phyloP scores from a whole-genome alignment of 768 basidiomycete genomes.

The Boletales sp. region DNA sequence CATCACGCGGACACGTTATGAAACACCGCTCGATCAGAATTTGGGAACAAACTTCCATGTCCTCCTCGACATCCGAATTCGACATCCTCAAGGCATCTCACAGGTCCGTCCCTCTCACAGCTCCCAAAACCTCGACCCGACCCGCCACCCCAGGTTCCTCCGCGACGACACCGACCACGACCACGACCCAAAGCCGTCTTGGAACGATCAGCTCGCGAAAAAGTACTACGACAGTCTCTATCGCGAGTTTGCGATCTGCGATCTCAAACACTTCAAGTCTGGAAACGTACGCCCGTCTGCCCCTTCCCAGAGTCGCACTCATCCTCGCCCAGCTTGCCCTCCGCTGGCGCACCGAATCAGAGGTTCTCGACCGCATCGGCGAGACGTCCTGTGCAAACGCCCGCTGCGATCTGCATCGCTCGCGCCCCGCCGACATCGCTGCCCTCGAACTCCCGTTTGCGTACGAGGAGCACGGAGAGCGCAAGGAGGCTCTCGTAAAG shows the following conservation, averaged over 20 bases:
- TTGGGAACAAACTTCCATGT: background rate
- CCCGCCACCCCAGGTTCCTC: slow-evolving; percentile 66
- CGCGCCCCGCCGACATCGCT: slow-evolving; percentile 38
- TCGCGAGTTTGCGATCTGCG: slow-evolving; percentile 88
- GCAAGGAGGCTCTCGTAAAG: slow-evolving; percentile 84
- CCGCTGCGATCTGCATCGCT: slow-evolving; percentile 68
- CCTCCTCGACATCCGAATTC: slow-evolving; percentile 47
- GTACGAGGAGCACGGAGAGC: slow-evolving; percentile 75
- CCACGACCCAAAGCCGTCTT: slow-evolving; percentile 28
- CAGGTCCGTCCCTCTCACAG: no score
- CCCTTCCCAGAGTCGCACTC: background rate
- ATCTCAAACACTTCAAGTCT: slow-evolving; percentile 94
- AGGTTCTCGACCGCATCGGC: slow-evolving; percentile 82
- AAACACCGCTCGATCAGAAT: slow-evolving; percentile 6
- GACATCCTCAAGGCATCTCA: slow-evolving; percentile 74
- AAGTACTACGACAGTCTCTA: slow-evolving; percentile 89
- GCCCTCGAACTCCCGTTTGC: slow-evolving; percentile 90
- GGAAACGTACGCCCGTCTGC: slow-evolving; percentile 58
- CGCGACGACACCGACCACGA: slow-evolving; percentile 44
- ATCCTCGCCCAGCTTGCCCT: slow-evolving; percentile 63
- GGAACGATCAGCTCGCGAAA: slow-evolving; percentile 83
- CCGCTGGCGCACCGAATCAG: slow-evolving; percentile 90
- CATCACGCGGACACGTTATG: background rate
- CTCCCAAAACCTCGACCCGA: slow-evolving; percentile 1
- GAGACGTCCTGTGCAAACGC: slow-evolving; percentile 88